Base-by-base conservation (phyloP, 805 yeast species). In the Candida andamanensis region DNA sequence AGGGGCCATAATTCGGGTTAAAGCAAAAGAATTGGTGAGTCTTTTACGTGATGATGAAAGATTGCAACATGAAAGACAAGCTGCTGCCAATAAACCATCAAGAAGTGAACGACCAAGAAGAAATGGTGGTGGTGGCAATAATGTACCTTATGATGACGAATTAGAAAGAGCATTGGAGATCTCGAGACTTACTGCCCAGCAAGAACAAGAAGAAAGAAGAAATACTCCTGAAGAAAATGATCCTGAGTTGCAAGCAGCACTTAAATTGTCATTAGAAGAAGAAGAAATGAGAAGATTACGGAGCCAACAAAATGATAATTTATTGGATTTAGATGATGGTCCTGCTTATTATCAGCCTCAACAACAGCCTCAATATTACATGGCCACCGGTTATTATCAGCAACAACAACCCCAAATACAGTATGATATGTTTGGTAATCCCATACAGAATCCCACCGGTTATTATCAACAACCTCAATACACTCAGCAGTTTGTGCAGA, bases 1-100 rank as follows among this genome's bases (percentile, higher is more conserved):
- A 49, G 97, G 98, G 15, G 82, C 83, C 6, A 75, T 85, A 32
- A 81, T 64, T 34, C 73, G 98, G 38, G 86, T 85, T 25, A 85
- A 89, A 60, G 96, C 97, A 2, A 84, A 80, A 51, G 96, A 85
- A 46, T 68, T 90, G 53, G 85, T 94, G 0, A 59, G 80, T n/a
- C 62, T 90, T 36, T 61, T 90, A 47, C 67, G 72, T 46, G 95
- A 90, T 53, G 89, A 83, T 40, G 95, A 85, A 46, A 70, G 95
- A 49, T 70, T 90, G 40, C 61, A 71, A 23, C 74, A 73, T 36
- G 96, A 82, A 53, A 69, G 97, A 39, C 69, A 65, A 20, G 49
- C 62, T 39, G 74, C 65, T 7, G 45, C 47, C 5, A n/a, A n/a
- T n/a, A 36, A 36, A 17, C 27, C 33, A 9, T 36, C 35, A 17